phyloP scores from a whole-genome alignment of 176 grass and related monocot species.

The Microstegium vimineum region DNA sequence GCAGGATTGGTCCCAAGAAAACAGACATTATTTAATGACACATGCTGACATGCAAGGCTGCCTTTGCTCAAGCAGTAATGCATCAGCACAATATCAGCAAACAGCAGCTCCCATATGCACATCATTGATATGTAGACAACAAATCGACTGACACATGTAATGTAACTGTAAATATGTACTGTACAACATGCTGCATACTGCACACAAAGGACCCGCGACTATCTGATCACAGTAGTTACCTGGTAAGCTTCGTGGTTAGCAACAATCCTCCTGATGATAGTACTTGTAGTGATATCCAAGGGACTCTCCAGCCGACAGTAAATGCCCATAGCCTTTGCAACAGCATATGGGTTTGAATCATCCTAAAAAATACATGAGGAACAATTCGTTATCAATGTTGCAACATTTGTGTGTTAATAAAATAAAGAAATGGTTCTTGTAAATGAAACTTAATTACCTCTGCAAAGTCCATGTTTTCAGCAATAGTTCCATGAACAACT shows the following conservation, averaged over 20 bases:
- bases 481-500: conserved; percentile 74
- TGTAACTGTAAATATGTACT: neutral
- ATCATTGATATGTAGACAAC: conserved; percentile 19
- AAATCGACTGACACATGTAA: neutral
- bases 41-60: neutral
- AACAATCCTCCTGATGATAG: conserved; percentile 97
- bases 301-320: conserved; percentile 67
- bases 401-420: neutral
- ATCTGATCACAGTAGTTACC: conserved; percentile 38
- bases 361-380: conserved; percentile 44
- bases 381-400: conserved; percentile 1
- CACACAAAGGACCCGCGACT: neutral
- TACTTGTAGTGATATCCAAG: conserved; percentile 90
- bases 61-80: conserved; percentile 15
- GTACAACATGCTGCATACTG: neutral
- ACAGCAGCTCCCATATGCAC: neutral
- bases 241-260: conserved; percentile 94
- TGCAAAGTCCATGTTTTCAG: conserved; percentile 79
- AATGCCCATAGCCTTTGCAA: conserved; percentile 76
- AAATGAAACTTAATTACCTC: conserved; percentile 37
- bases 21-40: conserved; percentile 22
- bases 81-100: conserved; percentile 1
- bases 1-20: conserved; percentile 11
- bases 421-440: neutral
- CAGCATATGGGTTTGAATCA: conserved; percentile 82